These are phyloP conservation scores for Melampsora occidentalis DNA, from an alignment of 1,284 basidiomycete genomes.

Conservation along the genomic window DNA sequence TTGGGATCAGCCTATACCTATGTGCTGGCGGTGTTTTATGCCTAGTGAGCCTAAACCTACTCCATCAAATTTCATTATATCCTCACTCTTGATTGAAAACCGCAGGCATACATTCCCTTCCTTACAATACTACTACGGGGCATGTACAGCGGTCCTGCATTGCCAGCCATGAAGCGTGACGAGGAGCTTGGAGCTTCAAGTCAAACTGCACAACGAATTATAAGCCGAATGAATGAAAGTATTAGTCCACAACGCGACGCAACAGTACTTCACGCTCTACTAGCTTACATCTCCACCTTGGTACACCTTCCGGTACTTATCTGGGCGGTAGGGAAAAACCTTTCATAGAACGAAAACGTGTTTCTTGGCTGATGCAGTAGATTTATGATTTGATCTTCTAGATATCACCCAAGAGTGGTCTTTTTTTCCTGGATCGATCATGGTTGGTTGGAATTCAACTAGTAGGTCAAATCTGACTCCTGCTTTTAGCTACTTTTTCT, in stretches of 20 bases:
- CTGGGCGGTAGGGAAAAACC: background rate
- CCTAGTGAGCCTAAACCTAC: background rate
- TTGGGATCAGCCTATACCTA: conserved; percentile 1
- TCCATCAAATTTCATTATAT: background rate
- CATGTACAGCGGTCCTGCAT: background rate
- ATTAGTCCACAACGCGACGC: background rate
- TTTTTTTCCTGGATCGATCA: background rate
- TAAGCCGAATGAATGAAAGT: too few relatives aligned
- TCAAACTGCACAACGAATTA: too few relatives aligned
- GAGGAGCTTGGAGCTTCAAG: too few relatives aligned
- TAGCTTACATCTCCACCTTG: background rate
- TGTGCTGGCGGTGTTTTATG: background rate
- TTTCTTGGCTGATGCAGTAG: background rate
- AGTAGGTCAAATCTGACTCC: background rate
- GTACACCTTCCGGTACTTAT: background rate
- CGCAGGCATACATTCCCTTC: conserved; percentile 2
- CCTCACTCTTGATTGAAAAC: background rate
- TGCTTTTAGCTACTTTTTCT: too few relatives aligned
- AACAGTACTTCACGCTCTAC: background rate
- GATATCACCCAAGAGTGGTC: background rate
- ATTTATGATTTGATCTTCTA: background rate
- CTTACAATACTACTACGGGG: background rate
- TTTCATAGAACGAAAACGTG: background rate
- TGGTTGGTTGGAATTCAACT: background rate
- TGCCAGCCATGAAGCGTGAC: background rate